Conservation (phyloP, 2,329 filamentous ascomycete species). For the Tolypocladium cylindrosporum region DNA sequence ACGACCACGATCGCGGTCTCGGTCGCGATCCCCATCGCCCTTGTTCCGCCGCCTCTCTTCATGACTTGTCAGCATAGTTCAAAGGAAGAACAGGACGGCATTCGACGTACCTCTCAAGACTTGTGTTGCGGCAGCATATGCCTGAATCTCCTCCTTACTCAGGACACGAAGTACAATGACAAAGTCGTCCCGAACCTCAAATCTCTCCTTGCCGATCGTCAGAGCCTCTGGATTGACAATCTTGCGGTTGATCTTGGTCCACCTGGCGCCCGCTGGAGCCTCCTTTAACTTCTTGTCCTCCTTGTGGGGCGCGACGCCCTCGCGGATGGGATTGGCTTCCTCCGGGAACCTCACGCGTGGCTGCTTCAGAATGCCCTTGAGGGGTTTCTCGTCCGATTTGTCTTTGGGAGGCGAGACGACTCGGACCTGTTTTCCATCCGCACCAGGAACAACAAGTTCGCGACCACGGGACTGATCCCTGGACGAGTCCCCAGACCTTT, state of each 20-base stretch:
- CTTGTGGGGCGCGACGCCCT: conserved; percentile 90
- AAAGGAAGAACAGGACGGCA: neutral
- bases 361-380: conserved; percentile 78
- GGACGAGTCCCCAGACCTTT: conserved; percentile 6
- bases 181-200: conserved; percentile 84
- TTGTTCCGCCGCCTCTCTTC: conserved; percentile 23
- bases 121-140: conserved; percentile 71
- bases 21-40: conserved; percentile 26
- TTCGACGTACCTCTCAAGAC: conserved; percentile 61
- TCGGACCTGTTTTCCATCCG: conserved; percentile 43
- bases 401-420: conserved; percentile 63
- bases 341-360: conserved; percentile 81
- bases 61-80: neutral
- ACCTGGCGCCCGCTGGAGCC: conserved; percentile 69
- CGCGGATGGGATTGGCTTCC: conserved; percentile 69
- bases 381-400: conserved; percentile 54
- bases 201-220: conserved; percentile 78
- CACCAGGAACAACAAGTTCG: conserved; percentile 21
- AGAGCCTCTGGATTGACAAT: conserved; percentile 85
- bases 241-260: conserved; percentile 86
- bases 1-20: conserved; percentile 18
- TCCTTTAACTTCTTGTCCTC: conserved; percentile 64
- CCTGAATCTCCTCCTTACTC: conserved; percentile 81
- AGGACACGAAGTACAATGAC: conserved; percentile 87
- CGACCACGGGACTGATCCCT: conserved; percentile 30